Conservation (phyloP, 1,139 yeast species). For the Nakaseomyces kungkrabaensis region DNA sequence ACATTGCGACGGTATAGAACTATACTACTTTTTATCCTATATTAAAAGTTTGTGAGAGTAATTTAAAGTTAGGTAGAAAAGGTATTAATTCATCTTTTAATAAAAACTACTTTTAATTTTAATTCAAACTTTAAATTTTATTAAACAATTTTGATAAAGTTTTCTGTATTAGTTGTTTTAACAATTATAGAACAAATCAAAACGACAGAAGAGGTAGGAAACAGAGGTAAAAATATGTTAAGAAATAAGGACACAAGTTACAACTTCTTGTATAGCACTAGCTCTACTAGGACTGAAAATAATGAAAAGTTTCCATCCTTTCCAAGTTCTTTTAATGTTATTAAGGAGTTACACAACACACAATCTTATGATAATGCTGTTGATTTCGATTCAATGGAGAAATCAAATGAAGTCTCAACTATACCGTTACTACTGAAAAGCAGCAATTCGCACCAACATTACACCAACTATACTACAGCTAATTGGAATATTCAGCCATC, state of each 20-base stretch:
- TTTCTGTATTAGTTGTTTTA: too few species aligned
- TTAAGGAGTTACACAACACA: neutral
- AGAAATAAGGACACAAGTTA: neutral
- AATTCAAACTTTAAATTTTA: too few species aligned
- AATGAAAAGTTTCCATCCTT: neutral
- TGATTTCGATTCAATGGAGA: neutral
- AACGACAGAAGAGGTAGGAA: neutral
- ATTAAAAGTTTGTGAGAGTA: too few species aligned
- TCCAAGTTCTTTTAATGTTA: slow-evolving; percentile 1
- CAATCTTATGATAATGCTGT: neutral
- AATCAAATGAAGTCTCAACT: neutral
- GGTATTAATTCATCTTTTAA: too few species aligned
- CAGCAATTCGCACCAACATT: neutral
- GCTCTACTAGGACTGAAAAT: neutral
- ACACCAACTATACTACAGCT: neutral
- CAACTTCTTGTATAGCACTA: neutral
- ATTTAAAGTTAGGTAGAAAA: too few species aligned
- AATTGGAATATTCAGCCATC: neutral
- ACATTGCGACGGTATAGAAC: neutral
- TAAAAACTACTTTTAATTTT: too few species aligned
- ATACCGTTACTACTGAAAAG: neutral
- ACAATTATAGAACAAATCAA: too few species aligned
- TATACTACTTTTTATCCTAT: neutral
- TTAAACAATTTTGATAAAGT: too few species aligned
- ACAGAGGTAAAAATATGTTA: neutral